Conservation (phyloP, 805 yeast species). For the Candida odintsovae region DNA sequence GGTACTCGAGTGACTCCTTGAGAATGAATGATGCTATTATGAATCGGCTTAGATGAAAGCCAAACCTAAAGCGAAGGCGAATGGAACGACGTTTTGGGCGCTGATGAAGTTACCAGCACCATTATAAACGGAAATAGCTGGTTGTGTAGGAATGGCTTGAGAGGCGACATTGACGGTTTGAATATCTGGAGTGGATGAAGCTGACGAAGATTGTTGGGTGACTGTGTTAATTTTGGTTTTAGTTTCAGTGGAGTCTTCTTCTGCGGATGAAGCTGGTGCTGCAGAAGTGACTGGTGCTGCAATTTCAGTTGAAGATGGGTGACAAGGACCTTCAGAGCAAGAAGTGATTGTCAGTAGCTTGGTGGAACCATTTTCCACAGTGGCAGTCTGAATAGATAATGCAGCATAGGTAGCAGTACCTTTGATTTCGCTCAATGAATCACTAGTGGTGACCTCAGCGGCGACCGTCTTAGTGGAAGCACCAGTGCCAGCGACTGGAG, state of each 20-base stretch:
- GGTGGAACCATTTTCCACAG: not conserved
- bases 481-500: not conserved
- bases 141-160: not conserved
- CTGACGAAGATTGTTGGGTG: not conserved
- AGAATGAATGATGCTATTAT: not conserved
- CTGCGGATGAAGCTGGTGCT: not conserved
- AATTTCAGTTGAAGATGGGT: not conserved
- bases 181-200: not conserved
- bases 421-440: not conserved
- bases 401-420: not conserved
- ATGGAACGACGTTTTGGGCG: not conserved
- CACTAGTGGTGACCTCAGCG: not conserved
- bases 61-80: not conserved
- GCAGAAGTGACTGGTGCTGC: not conserved
- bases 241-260: not conserved
- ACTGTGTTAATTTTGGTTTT: not conserved
- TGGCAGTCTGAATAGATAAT: not conserved
- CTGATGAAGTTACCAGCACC: not conserved
- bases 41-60: not conserved
- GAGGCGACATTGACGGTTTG: not conserved
- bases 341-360: slow-evolving; percentile 1
- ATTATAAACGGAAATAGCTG: not conserved
- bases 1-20: not conserved
- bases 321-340: not conserved
- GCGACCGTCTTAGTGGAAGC: not conserved